Evolutionary conservation across 1,139 yeast genomes (phyloP), one percentile per base, ranked within the genome.

Genomic region (Neolecta irregularis): DNA sequence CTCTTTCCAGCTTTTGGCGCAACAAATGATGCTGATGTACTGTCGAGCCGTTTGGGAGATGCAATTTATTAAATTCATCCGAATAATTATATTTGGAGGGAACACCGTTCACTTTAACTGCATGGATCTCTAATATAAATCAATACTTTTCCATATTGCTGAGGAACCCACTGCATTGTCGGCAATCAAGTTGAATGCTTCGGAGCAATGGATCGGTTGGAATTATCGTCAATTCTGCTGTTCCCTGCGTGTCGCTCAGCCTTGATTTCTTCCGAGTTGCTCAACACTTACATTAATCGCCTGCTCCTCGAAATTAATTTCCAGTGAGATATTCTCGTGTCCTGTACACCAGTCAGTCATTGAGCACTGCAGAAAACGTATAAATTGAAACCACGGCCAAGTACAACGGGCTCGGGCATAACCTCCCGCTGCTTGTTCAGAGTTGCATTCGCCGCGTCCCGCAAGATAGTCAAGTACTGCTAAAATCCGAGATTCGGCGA

Each of bases 221-320:
- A 16, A 79, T 60, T 9, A 85, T 61, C 2, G 91, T 76, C 24
- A 88, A 58, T 51, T 83, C 95, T 0, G 96, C 81, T 46, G 69
- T 65, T 9, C 96, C 98, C n/a, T 56, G 55, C 7, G 74, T 55
- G 16, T 55, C 49, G 40, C 67, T 65, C 26, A 22, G 16, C 3
- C 21, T 19, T 24, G 11, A 13, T 18, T 13, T 6, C 9, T 2
- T 12, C 8, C 12, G 17, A 21, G 9, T 15, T n/a, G 7, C 19
- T 17, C n/a, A 8, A 16, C 16, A 26, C 40, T 6, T 37, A 41
- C 45, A 9, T 22, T 28, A 6, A 76, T 53, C 22, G 56, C 50
- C 40, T 64, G 62, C 24, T 60, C 56, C 11, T 67, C 61, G 28
- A 77, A 55, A 50, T 75, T 80, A n/a, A 77, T 67, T 49, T 76